Evolutionary conservation across 2,329 filamentous ascomycete species (phyloP), one percentile per base, ranked within the genome.

Genomic region (Rhynchosporium secalis): DNA sequence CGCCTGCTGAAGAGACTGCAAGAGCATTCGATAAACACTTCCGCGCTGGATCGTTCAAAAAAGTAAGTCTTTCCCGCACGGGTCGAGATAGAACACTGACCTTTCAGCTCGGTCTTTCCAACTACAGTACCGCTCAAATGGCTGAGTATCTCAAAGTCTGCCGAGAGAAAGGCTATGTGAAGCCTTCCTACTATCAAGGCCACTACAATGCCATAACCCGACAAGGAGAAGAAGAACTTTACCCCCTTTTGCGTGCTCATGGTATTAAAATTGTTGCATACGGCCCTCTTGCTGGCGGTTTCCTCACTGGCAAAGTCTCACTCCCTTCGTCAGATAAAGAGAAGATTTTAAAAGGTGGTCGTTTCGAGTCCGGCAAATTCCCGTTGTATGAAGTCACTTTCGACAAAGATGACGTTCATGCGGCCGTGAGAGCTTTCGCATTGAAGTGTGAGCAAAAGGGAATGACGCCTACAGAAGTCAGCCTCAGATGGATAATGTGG

Each of bases 141-240:
- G 90, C 90, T 0, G 91, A 96, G 76, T 84, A 94, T 9, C 87
- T 88, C 62, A 83, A 90, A 73, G 87, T 86, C 43, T 93, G 89
- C 79, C 87, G 88, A 68, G 85, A 89, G 76, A 87, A 90, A 69
- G 83, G 84, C 63, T 95, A 90, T 89, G 88, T 95, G 12, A 84
- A 63, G 31, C 92, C 92, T 0, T 91, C 88, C 1, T 84, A 96
- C 60, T 96, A 90, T 76, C 91, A 95, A 76, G 92, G 82, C 69
- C 93, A 95, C 88, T 93, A 93, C 77, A 93, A 93, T 75, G 85
- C 83, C 62, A 89, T 93, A 69, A 90, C 86, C 38, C 84, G 91
- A 60, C 83, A 83, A 62, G 87, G 92, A 67, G 91, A 94, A 74
- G 75, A 83, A 1, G 89, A 93, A 74, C 78, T 94, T 45, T 80